Evolutionary conservation across 2,329 filamentous ascomycete species (phyloP).

Genomic region (Colletotrichum sp.): DNA sequence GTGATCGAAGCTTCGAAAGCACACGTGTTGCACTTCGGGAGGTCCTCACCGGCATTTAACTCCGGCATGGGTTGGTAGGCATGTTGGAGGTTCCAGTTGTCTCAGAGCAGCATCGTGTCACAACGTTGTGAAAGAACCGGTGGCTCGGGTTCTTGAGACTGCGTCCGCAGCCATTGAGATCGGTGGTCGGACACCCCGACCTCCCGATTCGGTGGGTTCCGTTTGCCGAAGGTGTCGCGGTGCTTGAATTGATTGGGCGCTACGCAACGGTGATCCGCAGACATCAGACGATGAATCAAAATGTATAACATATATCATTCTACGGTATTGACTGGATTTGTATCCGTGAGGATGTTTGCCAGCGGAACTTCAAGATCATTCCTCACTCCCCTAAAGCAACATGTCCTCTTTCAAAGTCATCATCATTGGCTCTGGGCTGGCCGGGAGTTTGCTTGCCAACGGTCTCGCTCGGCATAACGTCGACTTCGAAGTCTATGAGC

Average conservation of each 20-base stretch:
- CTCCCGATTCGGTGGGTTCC: not conserved
- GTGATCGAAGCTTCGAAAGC: not conserved
- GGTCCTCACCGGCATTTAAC: not conserved
- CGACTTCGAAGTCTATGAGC: not conserved
- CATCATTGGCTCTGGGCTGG: not conserved
- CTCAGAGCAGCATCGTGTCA: not conserved
- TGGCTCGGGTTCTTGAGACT: not conserved
- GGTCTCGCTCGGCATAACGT: not conserved
- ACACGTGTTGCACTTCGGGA: not conserved
- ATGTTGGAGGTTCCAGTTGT: not conserved
- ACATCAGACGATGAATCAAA: not conserved
- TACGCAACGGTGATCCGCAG: not conserved
- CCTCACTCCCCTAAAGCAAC: not conserved
- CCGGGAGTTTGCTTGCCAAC: not conserved
- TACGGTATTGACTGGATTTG: not conserved
- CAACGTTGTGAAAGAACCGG: fast-evolving
- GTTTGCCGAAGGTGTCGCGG: not conserved
- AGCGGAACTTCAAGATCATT: too few species aligned
- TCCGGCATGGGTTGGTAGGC: too few species aligned
- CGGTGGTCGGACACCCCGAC: not conserved
- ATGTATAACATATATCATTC: not conserved
- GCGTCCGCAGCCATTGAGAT: not conserved
- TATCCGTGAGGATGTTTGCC: not conserved
- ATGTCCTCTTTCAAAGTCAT: not conserved
- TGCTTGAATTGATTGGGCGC: not conserved